Base-by-base conservation (phyloP, 2,329 filamentous ascomycete species). In the Mollisia scopiformis region DNA sequence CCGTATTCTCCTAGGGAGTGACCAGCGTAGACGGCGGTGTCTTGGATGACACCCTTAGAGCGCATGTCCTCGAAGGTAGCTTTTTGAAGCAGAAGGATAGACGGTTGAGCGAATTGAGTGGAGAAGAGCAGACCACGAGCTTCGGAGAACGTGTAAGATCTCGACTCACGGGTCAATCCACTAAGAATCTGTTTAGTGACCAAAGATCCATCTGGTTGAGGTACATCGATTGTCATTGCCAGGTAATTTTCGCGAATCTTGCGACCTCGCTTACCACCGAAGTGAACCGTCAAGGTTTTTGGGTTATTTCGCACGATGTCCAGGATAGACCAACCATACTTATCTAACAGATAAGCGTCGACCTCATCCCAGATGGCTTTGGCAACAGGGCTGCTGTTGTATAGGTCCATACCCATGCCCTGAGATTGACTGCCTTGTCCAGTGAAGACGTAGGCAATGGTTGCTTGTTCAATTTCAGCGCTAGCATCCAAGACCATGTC, bases 1-100 rank as follows among this genome's bases (percentile, higher is more conserved):
- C 92, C 96, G 82, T 97, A 98, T 80, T 98, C 94, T 75, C 94
- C 94, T n/a, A 98, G 86, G 0, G 94, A 98, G 81, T 98, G 94
- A 64, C 94, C 94, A 10, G 94, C 95, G 75, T 97, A 98, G 10
- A 57, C 25, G 11, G 33, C 46, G 16, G 58, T 41, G 10, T 62
- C 23, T 23, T 54, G 57, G 1, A 76, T 62, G 7, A 74, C 64
- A 1, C 73, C 73, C n/a, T 65, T 62, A 1, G 69, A 58, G 23
- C 60, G 51, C 60, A 76, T 62, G 55, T 75, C 71, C 19, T 68
- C 63, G 43, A 71, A 71, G 56, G 28, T 39, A 25, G 51, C 51
- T 10, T 3, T 50, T 61, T 1, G 74, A 74, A 58, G 68, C 4
- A 75, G 51, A 1, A 66, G 67, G 13, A 76, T 56, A 5, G 73